Evolutionary conservation across 2,329 filamentous ascomycete species (phyloP).

Genomic region (Neofusicoccum parvum): DNA sequence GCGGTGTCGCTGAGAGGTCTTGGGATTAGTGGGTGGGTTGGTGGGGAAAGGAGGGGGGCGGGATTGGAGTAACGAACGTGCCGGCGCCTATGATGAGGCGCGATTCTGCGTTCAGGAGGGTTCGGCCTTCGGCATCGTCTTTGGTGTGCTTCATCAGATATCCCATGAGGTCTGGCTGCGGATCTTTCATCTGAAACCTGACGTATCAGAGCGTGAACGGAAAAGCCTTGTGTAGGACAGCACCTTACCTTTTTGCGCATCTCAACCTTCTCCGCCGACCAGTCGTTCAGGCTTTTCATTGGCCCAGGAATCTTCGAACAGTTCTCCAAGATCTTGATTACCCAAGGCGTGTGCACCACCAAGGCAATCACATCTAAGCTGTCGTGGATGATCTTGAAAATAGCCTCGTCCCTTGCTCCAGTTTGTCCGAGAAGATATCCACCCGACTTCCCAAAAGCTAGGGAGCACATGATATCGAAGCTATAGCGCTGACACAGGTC

Average conservation of each 20-base stretch:
- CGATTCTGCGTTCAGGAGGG: slow-evolving; percentile 33
- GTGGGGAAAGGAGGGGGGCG: neutral
- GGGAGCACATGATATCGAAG: slow-evolving; percentile 50
- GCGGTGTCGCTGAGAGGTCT: slow-evolving; percentile 1
- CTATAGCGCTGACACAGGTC: slow-evolving; percentile 47
- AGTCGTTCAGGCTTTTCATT: slow-evolving; percentile 32
- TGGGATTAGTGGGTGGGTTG: neutral
- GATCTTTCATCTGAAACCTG: slow-evolving; percentile 20
- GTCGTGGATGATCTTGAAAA: slow-evolving; percentile 39
- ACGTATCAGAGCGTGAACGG: neutral
- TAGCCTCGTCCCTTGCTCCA: slow-evolving; percentile 27
- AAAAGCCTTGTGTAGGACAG: too few species aligned
- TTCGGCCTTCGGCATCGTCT: slow-evolving; percentile 23
- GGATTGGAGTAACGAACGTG: slow-evolving; percentile 15
- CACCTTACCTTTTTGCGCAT: slow-evolving; percentile 27
- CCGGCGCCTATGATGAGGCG: slow-evolving; percentile 37
- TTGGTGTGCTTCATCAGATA: slow-evolving; percentile 30
- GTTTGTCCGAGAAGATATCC: slow-evolving; percentile 40
- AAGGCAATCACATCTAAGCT: slow-evolving; percentile 33
- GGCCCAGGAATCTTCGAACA: slow-evolving; percentile 30
- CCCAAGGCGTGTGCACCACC: slow-evolving; percentile 33
- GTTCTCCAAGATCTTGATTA: slow-evolving; percentile 30
- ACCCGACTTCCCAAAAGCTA: slow-evolving; percentile 49
- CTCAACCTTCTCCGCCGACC: slow-evolving; percentile 28
- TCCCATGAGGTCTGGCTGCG: slow-evolving; percentile 28